Evolutionary conservation across 2,329 filamentous ascomycete species (phyloP).

Genomic region (Grosmannia serpens): DNA sequence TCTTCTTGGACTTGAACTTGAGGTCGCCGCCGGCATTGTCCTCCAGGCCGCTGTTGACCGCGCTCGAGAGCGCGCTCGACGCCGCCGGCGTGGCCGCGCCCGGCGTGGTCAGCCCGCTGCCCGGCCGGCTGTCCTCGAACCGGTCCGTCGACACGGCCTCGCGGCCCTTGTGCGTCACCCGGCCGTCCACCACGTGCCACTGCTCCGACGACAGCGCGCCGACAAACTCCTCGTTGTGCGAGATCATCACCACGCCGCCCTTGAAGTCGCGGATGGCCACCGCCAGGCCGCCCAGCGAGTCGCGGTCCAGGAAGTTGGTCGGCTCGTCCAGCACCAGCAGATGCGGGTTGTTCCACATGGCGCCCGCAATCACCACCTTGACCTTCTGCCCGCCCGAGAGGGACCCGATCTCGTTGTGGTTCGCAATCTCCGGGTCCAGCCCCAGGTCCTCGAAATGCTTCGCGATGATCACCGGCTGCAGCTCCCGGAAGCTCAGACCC

Average conservation of each 20-base stretch:
- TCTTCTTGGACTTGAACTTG: slow-evolving; percentile 83
- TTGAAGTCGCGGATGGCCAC: slow-evolving; percentile 97
- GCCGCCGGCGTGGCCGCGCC: slow-evolving; percentile 24
- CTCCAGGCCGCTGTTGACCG: slow-evolving; percentile 73
- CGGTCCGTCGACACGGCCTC: slow-evolving; percentile 64
- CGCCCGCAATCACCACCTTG: slow-evolving; percentile 92
- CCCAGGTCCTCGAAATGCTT: slow-evolving; percentile 98
- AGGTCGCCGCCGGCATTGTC: slow-evolving; percentile 51
- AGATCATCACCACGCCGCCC: slow-evolving; percentile 98
- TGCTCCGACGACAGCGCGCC: slow-evolving; percentile 92
- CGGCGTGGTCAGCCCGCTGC: slow-evolving; percentile 24
- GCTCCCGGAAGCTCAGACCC: slow-evolving; percentile 87
- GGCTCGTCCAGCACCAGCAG: slow-evolving; percentile 95
- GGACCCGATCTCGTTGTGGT: slow-evolving; percentile 96
- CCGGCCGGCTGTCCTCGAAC: slow-evolving; percentile 73
- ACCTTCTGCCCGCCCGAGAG: slow-evolving; percentile 96
- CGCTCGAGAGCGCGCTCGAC: slow-evolving; percentile 44
- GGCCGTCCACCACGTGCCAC: slow-evolving; percentile 85
- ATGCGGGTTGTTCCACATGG: slow-evolving; percentile 99
- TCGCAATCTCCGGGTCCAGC: slow-evolving; percentile 92
- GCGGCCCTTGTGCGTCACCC: slow-evolving; percentile 73
- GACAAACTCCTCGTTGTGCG: slow-evolving; percentile 98
- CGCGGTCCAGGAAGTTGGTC: slow-evolving; percentile 97
- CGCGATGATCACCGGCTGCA: slow-evolving; percentile 86
- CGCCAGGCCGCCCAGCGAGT: slow-evolving; percentile 92